Percentiles rank a stretch among this genome's conserved stretches.
These are phyloP conservation scores for Aspergillus carlsbadensis DNA, from an alignment of 495 filamentous ascomycete species.

Conservation along the genomic window DNA sequence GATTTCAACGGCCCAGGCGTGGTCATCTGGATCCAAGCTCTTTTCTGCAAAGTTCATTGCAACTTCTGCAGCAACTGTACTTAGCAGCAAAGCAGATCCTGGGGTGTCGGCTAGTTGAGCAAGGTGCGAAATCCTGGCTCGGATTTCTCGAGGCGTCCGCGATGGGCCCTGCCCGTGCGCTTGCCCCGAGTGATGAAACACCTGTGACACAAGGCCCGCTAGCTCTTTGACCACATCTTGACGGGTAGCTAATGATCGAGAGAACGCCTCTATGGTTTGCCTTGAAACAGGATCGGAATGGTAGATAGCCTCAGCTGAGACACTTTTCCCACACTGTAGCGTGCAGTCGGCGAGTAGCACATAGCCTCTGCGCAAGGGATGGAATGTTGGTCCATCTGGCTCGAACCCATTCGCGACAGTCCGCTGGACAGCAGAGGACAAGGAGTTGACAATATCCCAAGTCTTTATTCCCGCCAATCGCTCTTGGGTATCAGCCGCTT, in stretches of 20 bases:
- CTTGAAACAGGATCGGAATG: conserved; percentile 15
- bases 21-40: conserved; percentile 46
- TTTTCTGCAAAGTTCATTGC: conserved; percentile 49
- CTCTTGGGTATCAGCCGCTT: conserved; percentile 16
- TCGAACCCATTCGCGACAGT: conserved; percentile 21
- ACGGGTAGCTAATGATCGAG: conserved; percentile 25
- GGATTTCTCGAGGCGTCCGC: conserved; percentile 26
- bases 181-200: conserved; percentile 37
- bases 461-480: conserved; percentile 24
- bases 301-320: conserved; percentile 2
- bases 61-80: conserved; percentile 44
- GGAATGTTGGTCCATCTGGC: conserved; percentile 19
- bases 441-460: conserved; percentile 24
- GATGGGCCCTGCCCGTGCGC: conserved; percentile 24
- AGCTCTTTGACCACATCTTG: conserved; percentile 39
- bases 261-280: conserved; percentile 25
- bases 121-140: conserved; percentile 31
- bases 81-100: conserved; percentile 31
- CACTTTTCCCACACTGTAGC: conserved; percentile 31
- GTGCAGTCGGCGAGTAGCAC: conserved; percentile 36
- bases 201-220: conserved; percentile 34
- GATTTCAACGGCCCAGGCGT: conserved; percentile 48
- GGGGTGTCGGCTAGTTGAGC: conserved; percentile 21
- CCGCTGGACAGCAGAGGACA: conserved; percentile 29
- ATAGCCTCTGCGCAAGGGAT: conserved; percentile 38